Evolutionary conservation across 768 basidiomycete genomes (phyloP).

Genomic region (Rhodotorula diobovata): DNA sequence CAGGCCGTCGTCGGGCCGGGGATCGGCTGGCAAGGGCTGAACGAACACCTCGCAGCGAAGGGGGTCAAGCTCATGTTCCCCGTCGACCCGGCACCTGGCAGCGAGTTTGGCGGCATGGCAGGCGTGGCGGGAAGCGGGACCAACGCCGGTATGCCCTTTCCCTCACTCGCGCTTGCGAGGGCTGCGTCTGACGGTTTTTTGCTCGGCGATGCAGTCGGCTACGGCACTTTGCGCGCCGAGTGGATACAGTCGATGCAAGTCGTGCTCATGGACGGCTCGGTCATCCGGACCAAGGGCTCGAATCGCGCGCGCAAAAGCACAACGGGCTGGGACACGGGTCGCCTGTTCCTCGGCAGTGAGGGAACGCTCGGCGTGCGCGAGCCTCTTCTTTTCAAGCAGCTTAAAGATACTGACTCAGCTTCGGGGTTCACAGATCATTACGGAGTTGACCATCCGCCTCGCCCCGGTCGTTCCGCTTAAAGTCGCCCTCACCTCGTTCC

Average conservation of each 20-base stretch:
- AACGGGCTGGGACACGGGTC: slow-evolving; percentile 80
- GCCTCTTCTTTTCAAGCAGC: too few species aligned
- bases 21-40: slow-evolving; percentile 46
- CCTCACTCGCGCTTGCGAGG: not conserved
- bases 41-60: slow-evolving; percentile 20
- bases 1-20: slow-evolving; percentile 48
- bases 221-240: slow-evolving; percentile 29
- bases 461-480: slow-evolving; percentile 74
- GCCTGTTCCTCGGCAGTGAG: slow-evolving; percentile 83
- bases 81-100: slow-evolving; percentile 33
- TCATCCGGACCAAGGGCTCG: slow-evolving; percentile 73
- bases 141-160: slow-evolving; percentile 25
- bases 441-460: slow-evolving; percentile 79
- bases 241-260: slow-evolving; percentile 33
- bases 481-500: slow-evolving; percentile 85
- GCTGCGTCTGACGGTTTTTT: not conserved
- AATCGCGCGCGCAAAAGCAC: slow-evolving; percentile 60
- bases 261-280: slow-evolving; percentile 78
- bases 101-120: slow-evolving; percentile 37
- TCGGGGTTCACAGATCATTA: slow-evolving; percentile 54
- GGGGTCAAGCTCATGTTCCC: slow-evolving; percentile 29
- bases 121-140: slow-evolving; percentile 32
- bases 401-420: not conserved
- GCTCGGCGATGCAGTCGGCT: slow-evolving; percentile 6
- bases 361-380: slow-evolving; percentile 33